phyloP scores from a whole-genome alignment of 306 rosid genomes.

The Rubus parviflorus region DNA sequence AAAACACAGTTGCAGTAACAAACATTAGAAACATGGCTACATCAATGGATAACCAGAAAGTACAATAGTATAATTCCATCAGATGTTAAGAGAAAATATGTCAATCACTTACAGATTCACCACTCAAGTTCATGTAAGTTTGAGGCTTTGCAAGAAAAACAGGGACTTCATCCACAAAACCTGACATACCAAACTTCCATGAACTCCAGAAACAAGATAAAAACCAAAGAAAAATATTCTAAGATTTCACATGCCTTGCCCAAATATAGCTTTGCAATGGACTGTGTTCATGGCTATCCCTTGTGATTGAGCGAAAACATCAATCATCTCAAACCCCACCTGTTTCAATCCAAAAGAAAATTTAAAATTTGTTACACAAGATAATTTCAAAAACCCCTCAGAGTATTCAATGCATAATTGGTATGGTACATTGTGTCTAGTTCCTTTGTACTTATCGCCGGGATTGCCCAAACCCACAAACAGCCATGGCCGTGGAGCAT shows the following conservation, averaged over 20 bases:
- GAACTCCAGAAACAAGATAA: slow-evolving; percentile 24
- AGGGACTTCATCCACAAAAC: slow-evolving; percentile 77
- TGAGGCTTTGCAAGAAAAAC: slow-evolving; percentile 95
- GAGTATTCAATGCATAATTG: not conserved
- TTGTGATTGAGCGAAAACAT: slow-evolving; percentile 67
- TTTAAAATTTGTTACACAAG: not conserved
- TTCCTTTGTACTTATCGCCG: slow-evolving; percentile 73
- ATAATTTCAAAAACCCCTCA: not conserved
- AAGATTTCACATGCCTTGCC: slow-evolving; percentile 51
- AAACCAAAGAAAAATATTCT: slow-evolving; percentile 2
- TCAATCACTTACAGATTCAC: slow-evolving; percentile 80
- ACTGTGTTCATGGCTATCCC: slow-evolving; percentile 58
- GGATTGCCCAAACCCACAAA: slow-evolving; percentile 91
- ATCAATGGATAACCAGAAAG: not conserved
- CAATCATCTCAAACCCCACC: slow-evolving; percentile 92
- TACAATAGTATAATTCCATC: not conserved
- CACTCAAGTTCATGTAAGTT: slow-evolving; percentile 92
- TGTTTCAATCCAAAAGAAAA: slow-evolving; percentile 28
- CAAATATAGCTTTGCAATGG: slow-evolving; percentile 83
- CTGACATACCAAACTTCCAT: slow-evolving; percentile 37
- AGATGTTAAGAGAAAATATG: slow-evolving; percentile 8
- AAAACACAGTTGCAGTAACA: not conserved
- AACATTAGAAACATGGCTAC: not conserved
- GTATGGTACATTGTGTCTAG: slow-evolving; percentile 73
- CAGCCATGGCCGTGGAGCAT: slow-evolving; percentile 68